Evolutionary conservation across 352 stramenopile species (phyloP), one percentile per base, ranked within the genome.

Genomic region (Hyaloperonospora brassicae): DNA sequence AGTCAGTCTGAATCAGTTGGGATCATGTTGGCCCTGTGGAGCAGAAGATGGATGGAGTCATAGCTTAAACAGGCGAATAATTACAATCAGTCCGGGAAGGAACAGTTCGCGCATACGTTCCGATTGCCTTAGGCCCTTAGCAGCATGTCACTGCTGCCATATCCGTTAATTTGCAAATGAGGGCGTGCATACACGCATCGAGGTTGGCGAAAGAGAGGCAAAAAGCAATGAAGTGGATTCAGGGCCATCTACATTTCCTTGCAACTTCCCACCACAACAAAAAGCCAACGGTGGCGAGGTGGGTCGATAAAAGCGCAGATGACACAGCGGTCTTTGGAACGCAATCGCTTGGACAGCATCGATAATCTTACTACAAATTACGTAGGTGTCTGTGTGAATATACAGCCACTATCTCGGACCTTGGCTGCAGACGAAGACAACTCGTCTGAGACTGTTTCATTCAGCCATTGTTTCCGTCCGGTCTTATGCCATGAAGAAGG

Each of bases 141-240:
- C n/a, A n/a, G n/a, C n/a, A n/a, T 25, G 83, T 93, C 25, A 93
- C 91, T 64, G 82, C 82, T 23, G 83, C 87, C 6, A 86, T 75
- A 0, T 59, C 80, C 0, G 52, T 87, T n/a, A 89, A 83, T 30
- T 68, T 93, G 44, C 62, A 91, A 7, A 85, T 85, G 52, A 66
- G 83, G 22, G 77, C 79, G 9, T 66, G 79, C 4, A 72, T 89
- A 50, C 91, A 85, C 38, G 83, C 83, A 11, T 85, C 76, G 7
- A 89, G 88, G 43, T 54, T 93, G 24, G 80, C 89, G 36, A 72
- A 71, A 34, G 79, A 91, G 39, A 68, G 76, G 0, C 64, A 78
- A 22, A 43, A 73, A 14, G 83, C 83, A 13, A 59, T 86, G 25
- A 86, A 84, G 43, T 93, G 88, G 42, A 93, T 93, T 45, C 72